Base-by-base conservation (phyloP, 2,329 filamentous ascomycete species). In the Daldinia eschscholtzii region DNA sequence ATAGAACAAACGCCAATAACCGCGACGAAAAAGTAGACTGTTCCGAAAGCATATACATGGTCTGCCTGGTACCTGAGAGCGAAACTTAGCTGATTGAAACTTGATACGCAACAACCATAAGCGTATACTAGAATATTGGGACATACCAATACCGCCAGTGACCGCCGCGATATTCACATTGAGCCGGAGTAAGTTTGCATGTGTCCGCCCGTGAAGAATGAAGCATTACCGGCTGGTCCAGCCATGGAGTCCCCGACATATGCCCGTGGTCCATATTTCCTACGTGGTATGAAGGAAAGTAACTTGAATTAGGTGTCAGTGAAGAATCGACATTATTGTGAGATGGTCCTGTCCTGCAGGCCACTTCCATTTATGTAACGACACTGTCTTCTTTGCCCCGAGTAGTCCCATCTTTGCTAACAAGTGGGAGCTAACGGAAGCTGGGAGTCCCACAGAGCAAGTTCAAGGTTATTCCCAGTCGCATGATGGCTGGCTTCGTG, bases 1-100 rank as follows among this genome's bases (percentile, higher is more conserved):
- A 87, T 74, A 26, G 81, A 75, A 68, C 86, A 88, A 12, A 87
- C 64, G 1, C 80, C 79, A 60, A 88, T 84, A n/a, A 78, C 75
- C 0, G 80, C 79, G 70, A 85, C 78, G 75, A 88, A 84, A 70
- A 88, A 85, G 50, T 84, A 86, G 2, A 87, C 77, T 0, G 86
- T 87, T 6, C 81, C 81, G 3, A 88, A 75, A 0, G 83, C 84
- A 70, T 84, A 89, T 39, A 84, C 81, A 68, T 84, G 82, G 71
- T 89, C 87, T 23, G 86, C 83, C 62, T 86, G 76, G 69, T 87
- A 87, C 84, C 85, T 86, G 59, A 5, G 23, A 39, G 28, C 26
- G 52, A 28, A 53, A 33, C 6, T 66, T 50, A 68, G 59, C 26
- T 39, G n/a, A 37, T 20, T 30, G 18, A 30, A 5, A 52, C 30